Base-by-base conservation (phyloP, 345 rosid species). In the Gossypium ekmanianum region DNA sequence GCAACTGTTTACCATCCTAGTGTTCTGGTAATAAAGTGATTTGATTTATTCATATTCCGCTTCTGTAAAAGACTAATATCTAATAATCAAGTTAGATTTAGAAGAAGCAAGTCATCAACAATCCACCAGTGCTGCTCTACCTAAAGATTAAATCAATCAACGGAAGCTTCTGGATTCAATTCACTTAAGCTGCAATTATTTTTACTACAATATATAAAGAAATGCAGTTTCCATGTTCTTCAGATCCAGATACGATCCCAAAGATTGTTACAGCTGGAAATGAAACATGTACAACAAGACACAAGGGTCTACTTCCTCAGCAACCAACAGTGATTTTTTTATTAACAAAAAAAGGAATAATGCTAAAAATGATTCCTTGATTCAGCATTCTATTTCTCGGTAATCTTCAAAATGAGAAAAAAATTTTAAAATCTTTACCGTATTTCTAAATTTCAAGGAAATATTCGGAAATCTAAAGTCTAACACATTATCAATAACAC, bases 71-170 rank as follows among this genome's bases (percentile, higher is more conserved):
- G 41, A 68, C 56, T 47, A 24, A 0, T 45, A 47, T 48, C 72
- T 48, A 14, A 67, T 68, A 26, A 48, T 26, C 2, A 27, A 26
- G 20, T 68, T 1, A 22, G 58, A 9, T 11, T 17, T 48, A 50
- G 44, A 9, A 6, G 20, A 24, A 24, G 18, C 10, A 48, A 26
- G 16, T 48, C 72, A 50, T 68, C 57, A 26, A 67, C 9, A 48
- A 24, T 7, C 10, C 72, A 50, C 11, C 41, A 14, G 34, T 22
- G 34, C 13, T 50, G 7, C n/a, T 5, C 43, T 13, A 7, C n/a
- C 18, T 24, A 26, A 68, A 13, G 71, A 68, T 68, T 47, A 24
- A 68, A 68, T 47, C 56, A 68, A 47, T 68, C 55, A n/a, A 64
- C n/a, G 20, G 50, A 64, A n/a, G 47, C 51, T 18, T 64, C 51